Percentiles rank a stretch among this genome's conserved stretches.
Evolutionary conservation across 2,329 filamentous ascomycete genomes (phyloP).

Genomic region (Aspergillus eucalypticola): DNA sequence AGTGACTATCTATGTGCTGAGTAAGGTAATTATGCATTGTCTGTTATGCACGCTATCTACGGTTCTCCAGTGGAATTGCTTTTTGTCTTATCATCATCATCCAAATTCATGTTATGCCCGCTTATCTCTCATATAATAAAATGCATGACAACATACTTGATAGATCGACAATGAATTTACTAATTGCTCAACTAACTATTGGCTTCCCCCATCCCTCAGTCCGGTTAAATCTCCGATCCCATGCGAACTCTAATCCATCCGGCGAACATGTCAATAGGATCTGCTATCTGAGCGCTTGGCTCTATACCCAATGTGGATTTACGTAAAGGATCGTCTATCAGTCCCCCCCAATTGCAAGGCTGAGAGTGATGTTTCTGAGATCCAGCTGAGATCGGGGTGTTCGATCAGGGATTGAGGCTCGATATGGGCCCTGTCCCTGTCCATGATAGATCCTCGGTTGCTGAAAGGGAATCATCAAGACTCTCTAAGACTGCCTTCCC

Average conservation of each 20-base stretch:
- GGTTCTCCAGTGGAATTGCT: background rate
- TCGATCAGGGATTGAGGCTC: background rate
- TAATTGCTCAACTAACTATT: background rate
- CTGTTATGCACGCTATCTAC: background rate
- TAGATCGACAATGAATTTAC: background rate
- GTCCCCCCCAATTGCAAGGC: background rate
- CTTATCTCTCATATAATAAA: background rate
- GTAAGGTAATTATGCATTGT: background rate
- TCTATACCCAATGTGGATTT: constrained; percentile 1
- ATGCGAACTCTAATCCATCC: background rate
- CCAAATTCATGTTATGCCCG: background rate
- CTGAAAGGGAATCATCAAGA: background rate
- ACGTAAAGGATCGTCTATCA: constrained; percentile 16
- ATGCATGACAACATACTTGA: background rate
- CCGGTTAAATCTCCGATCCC: background rate
- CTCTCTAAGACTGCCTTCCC: background rate
- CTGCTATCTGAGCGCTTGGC: background rate
- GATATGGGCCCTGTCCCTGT: background rate
- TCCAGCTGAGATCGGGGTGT: background rate
- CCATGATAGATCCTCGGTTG: background rate
- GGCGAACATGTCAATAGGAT: background rate
- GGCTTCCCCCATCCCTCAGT: background rate
- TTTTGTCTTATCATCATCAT: background rate
- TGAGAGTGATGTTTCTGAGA: background rate
- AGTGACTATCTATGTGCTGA: background rate